A percentile compares a stretch with the other conserved stretches of the same genome.
Evolutionary conservation across 148 eudicot genomes (phyloP).

Genomic region (Vaccinium myrtillus): DNA sequence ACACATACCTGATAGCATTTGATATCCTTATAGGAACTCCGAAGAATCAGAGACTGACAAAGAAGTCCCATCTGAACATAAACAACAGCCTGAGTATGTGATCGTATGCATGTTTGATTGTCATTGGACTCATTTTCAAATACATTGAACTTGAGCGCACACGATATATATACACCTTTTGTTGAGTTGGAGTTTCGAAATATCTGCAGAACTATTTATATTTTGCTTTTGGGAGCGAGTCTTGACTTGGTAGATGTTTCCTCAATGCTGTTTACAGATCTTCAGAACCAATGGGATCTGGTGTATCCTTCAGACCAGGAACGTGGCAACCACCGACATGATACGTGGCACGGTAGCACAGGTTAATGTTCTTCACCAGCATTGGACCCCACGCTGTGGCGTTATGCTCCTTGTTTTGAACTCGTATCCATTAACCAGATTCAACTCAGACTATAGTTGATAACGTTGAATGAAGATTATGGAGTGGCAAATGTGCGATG

Average conservation of each 20-base stretch:
- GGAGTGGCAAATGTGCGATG: neutral
- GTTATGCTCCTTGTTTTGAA: neutral
- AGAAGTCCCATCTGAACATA: conserved; percentile 30
- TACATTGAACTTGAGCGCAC: neutral
- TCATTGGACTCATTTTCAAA: neutral
- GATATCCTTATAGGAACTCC: conserved; percentile 34
- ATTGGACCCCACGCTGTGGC: neutral
- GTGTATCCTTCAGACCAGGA: conserved; percentile 79
- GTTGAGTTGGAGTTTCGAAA: neutral
- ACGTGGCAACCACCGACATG: conserved; percentile 96
- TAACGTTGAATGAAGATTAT: neutral
- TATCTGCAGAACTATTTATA: neutral
- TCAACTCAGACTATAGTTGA: neutral
- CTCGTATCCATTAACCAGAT: neutral
- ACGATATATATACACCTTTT: neutral
- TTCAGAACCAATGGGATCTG: conserved; percentile 86
- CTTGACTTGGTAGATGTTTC: neutral
- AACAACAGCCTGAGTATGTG: conserved; percentile 48
- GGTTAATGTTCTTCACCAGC: neutral
- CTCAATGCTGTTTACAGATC: conserved; percentile 52
- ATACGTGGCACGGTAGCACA: neutral
- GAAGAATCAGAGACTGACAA: conserved; percentile 34
- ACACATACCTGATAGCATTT: conserved; percentile 8
- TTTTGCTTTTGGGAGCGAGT: neutral
- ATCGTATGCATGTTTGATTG: neutral